Percentiles rank a stretch among this genome's conserved stretches.
Conservation (phyloP, 2,329 filamentous ascomycete genomes). For the Aspergillus sp. region DNA sequence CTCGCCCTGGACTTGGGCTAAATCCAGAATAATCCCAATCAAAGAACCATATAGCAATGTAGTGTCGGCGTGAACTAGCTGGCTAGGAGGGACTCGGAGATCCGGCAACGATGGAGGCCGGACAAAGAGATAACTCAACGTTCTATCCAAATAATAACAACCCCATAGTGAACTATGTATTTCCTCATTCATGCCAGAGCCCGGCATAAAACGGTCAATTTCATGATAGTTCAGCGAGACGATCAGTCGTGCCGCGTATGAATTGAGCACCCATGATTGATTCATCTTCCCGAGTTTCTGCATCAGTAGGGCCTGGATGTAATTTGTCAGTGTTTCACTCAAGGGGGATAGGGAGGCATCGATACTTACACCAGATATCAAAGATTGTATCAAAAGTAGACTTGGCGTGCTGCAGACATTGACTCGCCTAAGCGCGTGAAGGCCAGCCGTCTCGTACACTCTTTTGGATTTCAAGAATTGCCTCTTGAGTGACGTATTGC, state of each 20-base stretch:
- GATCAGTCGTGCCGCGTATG: constrained; percentile 25
- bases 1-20: constrained; percentile 11
- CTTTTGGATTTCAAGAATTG: constrained; percentile 19
- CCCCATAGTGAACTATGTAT: constrained; percentile 21
- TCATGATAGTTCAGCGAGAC: constrained; percentile 18
- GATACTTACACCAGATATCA: constrained; percentile 23
- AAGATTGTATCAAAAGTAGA: constrained; percentile 19
- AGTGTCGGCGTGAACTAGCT: neutral
- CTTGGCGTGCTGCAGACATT: constrained; percentile 17
- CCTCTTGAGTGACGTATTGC: constrained; percentile 11
- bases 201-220: neutral
- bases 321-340: neutral
- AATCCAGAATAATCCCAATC: constrained; percentile 10
- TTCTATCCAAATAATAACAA: constrained; percentile 28
- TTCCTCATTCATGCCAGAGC: constrained; percentile 9
- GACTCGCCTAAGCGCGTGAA: constrained; percentile 16
- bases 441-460: constrained; percentile 16
- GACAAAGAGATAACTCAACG: constrained; percentile 22
- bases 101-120: constrained; percentile 17
- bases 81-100: constrained; percentile 5
- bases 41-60: constrained; percentile 8
- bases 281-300: constrained; percentile 21
- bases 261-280: constrained; percentile 23
- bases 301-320: constrained; percentile 22
- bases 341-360: neutral